Evolutionary conservation across 2,329 filamentous ascomycete species (phyloP).

Genomic region (Colletotrichum echinochloae): DNA sequence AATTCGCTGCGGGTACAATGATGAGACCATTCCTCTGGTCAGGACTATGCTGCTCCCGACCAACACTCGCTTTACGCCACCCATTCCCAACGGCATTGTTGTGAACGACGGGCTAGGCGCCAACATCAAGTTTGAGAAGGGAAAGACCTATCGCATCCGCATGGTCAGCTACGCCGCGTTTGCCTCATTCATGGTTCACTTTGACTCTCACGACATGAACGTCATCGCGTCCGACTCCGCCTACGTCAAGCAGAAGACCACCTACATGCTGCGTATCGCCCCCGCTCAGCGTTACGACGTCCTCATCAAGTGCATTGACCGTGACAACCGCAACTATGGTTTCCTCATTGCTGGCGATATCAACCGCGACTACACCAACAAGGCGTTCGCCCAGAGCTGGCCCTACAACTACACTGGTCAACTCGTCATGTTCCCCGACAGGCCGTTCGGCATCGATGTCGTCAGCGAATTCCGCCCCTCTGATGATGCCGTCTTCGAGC

Average conservation of each 20-base stretch:
- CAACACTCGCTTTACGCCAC: conserved; percentile 56
- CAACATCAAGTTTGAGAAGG: conserved; percentile 53
- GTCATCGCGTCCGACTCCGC: conserved; percentile 59
- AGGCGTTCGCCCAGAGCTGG: conserved; percentile 46
- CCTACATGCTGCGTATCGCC: conserved; percentile 55
- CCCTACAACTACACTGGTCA: conserved; percentile 58
- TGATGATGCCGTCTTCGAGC: conserved; percentile 71
- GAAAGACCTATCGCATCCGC: conserved; percentile 61
- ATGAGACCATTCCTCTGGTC: conserved; percentile 52
- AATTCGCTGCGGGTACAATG: conserved; percentile 54
- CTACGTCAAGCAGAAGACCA: conserved; percentile 52
- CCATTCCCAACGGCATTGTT: conserved; percentile 55
- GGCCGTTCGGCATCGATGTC: conserved; percentile 47
- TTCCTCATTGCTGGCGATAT: conserved; percentile 58
- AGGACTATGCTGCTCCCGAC: conserved; percentile 54
- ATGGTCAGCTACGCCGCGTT: conserved; percentile 61
- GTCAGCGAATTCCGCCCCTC: conserved; percentile 61
- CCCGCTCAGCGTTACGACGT: conserved; percentile 61
- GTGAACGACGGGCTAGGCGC: conserved; percentile 57
- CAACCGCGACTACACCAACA: conserved; percentile 55
- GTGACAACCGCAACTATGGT: conserved; percentile 55
- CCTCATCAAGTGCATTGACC: conserved; percentile 55
- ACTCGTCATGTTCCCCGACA: conserved; percentile 53
- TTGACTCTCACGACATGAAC: conserved; percentile 58
- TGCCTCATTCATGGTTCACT: conserved; percentile 57